These are phyloP conservation scores for Theobroma cacao DNA, from an alignment of 345 rosid genomes.

Conservation along the genomic window DNA sequence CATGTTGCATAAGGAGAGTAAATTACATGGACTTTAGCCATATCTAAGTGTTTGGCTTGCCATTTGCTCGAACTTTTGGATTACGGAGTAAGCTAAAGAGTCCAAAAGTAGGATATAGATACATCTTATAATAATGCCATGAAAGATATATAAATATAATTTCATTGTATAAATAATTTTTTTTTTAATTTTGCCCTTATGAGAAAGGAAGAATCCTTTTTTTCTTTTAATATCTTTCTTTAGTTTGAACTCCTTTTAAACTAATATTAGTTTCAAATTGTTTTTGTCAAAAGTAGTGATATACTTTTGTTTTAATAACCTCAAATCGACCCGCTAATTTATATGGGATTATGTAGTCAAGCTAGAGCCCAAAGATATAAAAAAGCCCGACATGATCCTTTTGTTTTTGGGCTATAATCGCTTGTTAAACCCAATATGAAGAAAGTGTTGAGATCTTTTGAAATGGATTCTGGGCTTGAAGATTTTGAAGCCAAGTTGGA, in stretches of 20 bases:
- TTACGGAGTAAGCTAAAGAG: not conserved
- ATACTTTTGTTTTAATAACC: too few relatives aligned
- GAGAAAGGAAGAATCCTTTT: not conserved
- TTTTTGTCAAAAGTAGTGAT: too few relatives aligned
- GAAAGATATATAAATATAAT: too few relatives aligned
- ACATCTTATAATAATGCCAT: not conserved
- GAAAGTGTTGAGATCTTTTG: too few relatives aligned
- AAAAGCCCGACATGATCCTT: not conserved
- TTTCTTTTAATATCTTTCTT: too few relatives aligned
- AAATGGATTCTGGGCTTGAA: too few relatives aligned
- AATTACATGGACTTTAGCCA: not conserved
- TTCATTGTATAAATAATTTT: not conserved
- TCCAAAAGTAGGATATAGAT: not conserved
- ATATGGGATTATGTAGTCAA: not conserved
- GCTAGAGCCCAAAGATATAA: not conserved
- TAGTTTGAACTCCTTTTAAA: not conserved
- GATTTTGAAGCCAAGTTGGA: not conserved
- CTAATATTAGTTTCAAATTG: too few relatives aligned
- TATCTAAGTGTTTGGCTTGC: not conserved
- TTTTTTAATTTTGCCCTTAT: too few relatives aligned
- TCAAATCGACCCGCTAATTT: not conserved
- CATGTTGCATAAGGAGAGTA: not conserved
- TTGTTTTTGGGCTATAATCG: not conserved
- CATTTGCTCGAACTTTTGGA: too few relatives aligned
- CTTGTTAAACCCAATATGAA: too few relatives aligned